Percentiles rank a stretch among this genome's conserved stretches.
Conservation (phyloP, 805 yeast species). For the Myxozyma vanderwaltii region DNA sequence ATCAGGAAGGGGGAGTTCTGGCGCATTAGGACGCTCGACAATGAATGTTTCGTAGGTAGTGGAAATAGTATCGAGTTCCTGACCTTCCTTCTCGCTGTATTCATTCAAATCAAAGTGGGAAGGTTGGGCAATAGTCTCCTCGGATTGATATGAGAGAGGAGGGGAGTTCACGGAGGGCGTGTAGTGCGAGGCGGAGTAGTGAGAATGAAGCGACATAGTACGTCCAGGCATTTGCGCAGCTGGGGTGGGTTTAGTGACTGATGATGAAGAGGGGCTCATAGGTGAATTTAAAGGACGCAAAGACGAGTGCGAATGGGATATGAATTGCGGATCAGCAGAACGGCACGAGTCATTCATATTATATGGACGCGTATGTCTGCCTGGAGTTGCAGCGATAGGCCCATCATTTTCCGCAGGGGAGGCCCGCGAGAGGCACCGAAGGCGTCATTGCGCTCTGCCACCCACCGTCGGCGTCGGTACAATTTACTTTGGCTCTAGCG, state of each 20-base stretch:
- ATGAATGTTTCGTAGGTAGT: slow-evolving; percentile 15
- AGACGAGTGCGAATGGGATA: too few relatives aligned
- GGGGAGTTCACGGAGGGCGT: background rate
- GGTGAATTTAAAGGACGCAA: too few relatives aligned
- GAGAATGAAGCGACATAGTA: background rate
- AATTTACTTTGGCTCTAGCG: too few relatives aligned
- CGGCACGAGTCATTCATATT: background rate
- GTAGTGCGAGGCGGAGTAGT: background rate
- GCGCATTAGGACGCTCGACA: background rate
- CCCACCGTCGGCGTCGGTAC: too few relatives aligned
- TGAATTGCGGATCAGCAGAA: too few relatives aligned
- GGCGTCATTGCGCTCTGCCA: too few relatives aligned
- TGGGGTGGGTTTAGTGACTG: too few relatives aligned
- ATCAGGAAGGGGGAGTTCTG: slow-evolving; percentile 13
- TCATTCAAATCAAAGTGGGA: background rate
- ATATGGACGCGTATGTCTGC: background rate
- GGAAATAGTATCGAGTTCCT: slow-evolving; percentile 1
- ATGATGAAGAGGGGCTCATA: too few relatives aligned
- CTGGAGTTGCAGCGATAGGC: too few relatives aligned
- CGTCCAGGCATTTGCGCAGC: background rate
- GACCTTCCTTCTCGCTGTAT: background rate
- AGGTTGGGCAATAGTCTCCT: background rate
- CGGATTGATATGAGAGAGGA: background rate
- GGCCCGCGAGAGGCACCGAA: too few relatives aligned
- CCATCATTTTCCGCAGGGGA: too few relatives aligned